These are phyloP conservation scores for Lasiosphaeria hispida DNA, from an alignment of 495 filamentous ascomycete species.

Conservation along the genomic window DNA sequence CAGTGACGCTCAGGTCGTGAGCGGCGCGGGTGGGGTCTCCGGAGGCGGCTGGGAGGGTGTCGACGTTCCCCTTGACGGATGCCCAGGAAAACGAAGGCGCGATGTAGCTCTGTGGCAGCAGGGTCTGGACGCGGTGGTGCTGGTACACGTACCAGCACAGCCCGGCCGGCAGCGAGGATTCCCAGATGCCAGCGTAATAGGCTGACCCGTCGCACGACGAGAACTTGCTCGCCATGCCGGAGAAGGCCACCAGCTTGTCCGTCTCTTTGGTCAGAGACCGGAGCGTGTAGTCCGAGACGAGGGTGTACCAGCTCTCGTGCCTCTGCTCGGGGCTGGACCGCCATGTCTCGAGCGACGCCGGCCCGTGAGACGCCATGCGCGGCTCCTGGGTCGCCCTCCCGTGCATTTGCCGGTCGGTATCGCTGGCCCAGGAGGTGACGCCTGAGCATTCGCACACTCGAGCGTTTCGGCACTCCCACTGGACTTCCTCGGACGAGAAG, in stretches of 20 bases:
- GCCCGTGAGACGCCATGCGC: neutral
- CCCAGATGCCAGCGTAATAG: slow-evolving; percentile 1
- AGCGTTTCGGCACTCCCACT: slow-evolving; percentile 1
- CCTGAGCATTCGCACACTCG: slow-evolving; percentile 1
- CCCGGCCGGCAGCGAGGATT: neutral
- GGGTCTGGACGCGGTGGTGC: slow-evolving; percentile 1
- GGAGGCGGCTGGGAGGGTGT: neutral
- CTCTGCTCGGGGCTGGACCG: neutral
- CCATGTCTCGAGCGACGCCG: neutral
- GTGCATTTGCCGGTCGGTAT: neutral
- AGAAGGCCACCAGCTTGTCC: slow-evolving; percentile 1
- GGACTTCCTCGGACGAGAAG: slow-evolving; percentile 1
- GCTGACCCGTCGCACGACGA: neutral
- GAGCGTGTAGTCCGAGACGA: neutral
- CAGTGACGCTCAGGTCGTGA: neutral
- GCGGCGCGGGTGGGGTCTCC: neutral
- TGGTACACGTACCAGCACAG: slow-evolving; percentile 1
- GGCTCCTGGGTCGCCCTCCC: neutral
- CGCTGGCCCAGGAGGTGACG: neutral
- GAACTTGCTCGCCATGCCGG: neutral
- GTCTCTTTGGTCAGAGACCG: slow-evolving; percentile 4
- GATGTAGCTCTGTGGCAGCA: slow-evolving; percentile 5
- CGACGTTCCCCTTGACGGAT: slow-evolving; percentile 3
- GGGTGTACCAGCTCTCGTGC: slow-evolving; percentile 1
- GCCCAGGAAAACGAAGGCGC: slow-evolving; percentile 6